Evolutionary conservation across 2,329 filamentous ascomycete species (phyloP), one percentile per base, ranked within the genome.

Genomic region (Phyllosticta capitalensis): DNA sequence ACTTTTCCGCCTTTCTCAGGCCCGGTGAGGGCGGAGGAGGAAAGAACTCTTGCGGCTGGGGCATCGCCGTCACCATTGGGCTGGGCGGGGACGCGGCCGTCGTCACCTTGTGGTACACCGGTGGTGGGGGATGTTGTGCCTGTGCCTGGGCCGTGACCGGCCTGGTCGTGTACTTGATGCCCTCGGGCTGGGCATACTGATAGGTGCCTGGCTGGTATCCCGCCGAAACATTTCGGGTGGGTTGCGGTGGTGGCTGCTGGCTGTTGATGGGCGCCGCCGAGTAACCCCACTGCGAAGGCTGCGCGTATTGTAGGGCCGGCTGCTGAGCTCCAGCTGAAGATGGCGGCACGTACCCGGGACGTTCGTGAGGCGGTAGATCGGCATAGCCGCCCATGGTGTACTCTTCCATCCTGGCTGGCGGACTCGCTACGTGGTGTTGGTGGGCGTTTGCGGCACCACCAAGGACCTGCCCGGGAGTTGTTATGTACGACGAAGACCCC

Each of bases 301-400:
- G 63, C 59, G 71, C 64, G 64, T 74, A 73, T 61, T 72, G 70
- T 24, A 71, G 62, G 61, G 61, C 64, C 7, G 67, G 63, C 67
- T 63, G 0, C 64, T 61, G 17, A 62, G 57, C 21, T 59, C 52
- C 45, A 62, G 56, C 26, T 28, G 51, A 55, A 33, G 53, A 28
- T 4, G 55, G 56, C 10, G 61, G 66, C 60, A 68, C 60, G 61
- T 73, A 77, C 38, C 70, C 72, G 2, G 75, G 74, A 5, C 76
- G 68, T 62, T 78, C 71, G 56, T 76, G 66, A 12, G 74, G 76
- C 26, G 76, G 76, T 9, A 76, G 68, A 62, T 78, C 75, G 22
- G 68, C 66, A 61, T 74, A 78, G 58, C 71, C 73, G 55, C 75
- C 75, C 74, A 76, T 77, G 54, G 74, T 76, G 33, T 75, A 71